These are phyloP conservation scores for Phytopythium delawarense DNA, from an alignment of 352 stramenopile species.

Conservation along the genomic window DNA sequence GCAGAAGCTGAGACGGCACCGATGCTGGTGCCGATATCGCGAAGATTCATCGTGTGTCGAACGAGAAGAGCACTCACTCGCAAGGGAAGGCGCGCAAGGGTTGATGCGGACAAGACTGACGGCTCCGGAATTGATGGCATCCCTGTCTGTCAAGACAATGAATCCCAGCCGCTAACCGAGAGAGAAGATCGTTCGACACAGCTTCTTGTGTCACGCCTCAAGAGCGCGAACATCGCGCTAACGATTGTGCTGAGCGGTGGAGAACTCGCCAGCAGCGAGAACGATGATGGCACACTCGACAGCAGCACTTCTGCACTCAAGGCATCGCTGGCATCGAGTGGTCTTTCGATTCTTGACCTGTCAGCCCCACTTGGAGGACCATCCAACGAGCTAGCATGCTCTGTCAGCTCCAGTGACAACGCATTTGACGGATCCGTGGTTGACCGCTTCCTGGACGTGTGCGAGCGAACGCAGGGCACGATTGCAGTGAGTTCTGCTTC, in stretches of 20 bases:
- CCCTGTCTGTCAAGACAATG: neutral
- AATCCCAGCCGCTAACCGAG: neutral
- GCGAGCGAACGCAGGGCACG: constrained; percentile 66
- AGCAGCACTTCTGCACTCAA: neutral
- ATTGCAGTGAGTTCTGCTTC: constrained; percentile 37
- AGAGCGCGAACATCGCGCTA: neutral
- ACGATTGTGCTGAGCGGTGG: neutral
- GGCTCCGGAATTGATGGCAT: neutral
- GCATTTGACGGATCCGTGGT: constrained; percentile 59
- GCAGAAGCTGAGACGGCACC: no score
- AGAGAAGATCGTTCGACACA: neutral
- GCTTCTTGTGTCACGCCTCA: neutral
- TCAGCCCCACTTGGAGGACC: neutral
- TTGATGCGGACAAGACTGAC: neutral
- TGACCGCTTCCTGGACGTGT: constrained; percentile 79
- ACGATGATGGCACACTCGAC: no score
- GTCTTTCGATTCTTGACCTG: constrained; percentile 17
- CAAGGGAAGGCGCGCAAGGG: neutral
- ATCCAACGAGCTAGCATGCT: neutral
- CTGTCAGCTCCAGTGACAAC: neutral
- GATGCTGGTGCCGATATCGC: neutral
- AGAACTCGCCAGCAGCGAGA: neutral
- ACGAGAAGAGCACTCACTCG: neutral
- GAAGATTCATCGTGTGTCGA: neutral
- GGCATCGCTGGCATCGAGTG: neutral